Percentiles rank a stretch among this genome's conserved stretches.
These are phyloP conservation scores for Boletus sp. DNA, from an alignment of 768 basidiomycete genomes.

Conservation along the genomic window DNA sequence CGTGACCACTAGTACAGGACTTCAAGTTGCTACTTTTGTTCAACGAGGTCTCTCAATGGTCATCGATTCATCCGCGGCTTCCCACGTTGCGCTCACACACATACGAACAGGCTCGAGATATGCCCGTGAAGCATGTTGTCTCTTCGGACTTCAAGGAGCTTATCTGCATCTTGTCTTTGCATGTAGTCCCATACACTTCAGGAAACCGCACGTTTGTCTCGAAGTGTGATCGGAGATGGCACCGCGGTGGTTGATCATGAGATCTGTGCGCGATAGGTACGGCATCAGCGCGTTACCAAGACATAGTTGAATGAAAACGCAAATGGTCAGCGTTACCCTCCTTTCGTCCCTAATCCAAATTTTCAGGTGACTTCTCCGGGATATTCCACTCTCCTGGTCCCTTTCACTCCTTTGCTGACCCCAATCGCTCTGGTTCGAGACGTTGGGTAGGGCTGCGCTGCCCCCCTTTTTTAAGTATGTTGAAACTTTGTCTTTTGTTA, in stretches of 20 bases:
- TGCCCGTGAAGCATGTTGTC: neutral
- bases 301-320: neutral
- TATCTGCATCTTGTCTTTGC: neutral
- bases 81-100: no score
- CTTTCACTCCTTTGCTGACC: constrained; percentile 8
- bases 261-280: neutral
- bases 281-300: neutral
- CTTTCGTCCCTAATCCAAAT: neutral
- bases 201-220: neutral
- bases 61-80: no score
- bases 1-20: no score
- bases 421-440: neutral
- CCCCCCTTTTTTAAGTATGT: constrained; percentile 9
- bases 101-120: neutral
- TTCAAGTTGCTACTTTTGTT: no score
- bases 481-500: neutral
- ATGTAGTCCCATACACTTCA: neutral
- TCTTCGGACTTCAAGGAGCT: neutral
- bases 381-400: neutral
- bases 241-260: constrained; percentile 2
- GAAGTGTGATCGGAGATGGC: neutral
- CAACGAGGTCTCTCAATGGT: no score
- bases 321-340: neutral
- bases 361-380: neutral
- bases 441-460: neutral